Conservation (phyloP, 208 protist genomes). For the Porcisia hertigi region DNA sequence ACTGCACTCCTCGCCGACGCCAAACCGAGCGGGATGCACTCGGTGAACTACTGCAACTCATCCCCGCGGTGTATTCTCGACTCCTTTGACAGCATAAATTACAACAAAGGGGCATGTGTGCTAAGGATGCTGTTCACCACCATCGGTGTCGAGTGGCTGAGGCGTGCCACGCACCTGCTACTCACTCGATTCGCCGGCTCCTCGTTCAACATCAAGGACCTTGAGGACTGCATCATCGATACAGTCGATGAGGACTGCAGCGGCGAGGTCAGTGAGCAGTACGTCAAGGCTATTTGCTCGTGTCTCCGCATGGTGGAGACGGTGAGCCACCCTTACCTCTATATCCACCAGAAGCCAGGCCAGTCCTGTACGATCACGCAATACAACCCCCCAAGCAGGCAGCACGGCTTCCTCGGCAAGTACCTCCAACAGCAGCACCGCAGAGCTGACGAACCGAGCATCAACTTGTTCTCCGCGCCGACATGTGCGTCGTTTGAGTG, state of each 20-base stretch:
- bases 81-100: slow-evolving; percentile 69
- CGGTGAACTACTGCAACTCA: slow-evolving; percentile 44
- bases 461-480: slow-evolving; percentile 26
- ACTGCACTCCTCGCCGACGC: slow-evolving; percentile 45
- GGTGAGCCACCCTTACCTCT: slow-evolving; percentile 48
- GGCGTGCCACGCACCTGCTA: slow-evolving; percentile 34
- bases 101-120: slow-evolving; percentile 78
- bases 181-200: slow-evolving; percentile 35
- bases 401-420: slow-evolving; percentile 22
- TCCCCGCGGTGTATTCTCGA: slow-evolving; percentile 39
- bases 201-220: slow-evolving; percentile 37
- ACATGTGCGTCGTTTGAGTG: slow-evolving; percentile 19
- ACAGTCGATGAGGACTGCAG: slow-evolving; percentile 14
- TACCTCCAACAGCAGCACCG: slow-evolving; percentile 20
- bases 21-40: slow-evolving; percentile 37
- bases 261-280: slow-evolving; percentile 17
- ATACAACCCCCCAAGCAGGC: slow-evolving; percentile 23
- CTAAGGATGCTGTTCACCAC: slow-evolving; percentile 77
- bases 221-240: slow-evolving; percentile 44
- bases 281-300: slow-evolving; percentile 18
- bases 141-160: slow-evolving; percentile 36
- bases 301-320: slow-evolving; percentile 32
- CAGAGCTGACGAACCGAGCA: slow-evolving; percentile 2
- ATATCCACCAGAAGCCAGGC: slow-evolving; percentile 26
- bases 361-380: slow-evolving; percentile 43